phyloP scores from a whole-genome alignment of 202 grass and related monocot species.

The Zizania palustris region DNA sequence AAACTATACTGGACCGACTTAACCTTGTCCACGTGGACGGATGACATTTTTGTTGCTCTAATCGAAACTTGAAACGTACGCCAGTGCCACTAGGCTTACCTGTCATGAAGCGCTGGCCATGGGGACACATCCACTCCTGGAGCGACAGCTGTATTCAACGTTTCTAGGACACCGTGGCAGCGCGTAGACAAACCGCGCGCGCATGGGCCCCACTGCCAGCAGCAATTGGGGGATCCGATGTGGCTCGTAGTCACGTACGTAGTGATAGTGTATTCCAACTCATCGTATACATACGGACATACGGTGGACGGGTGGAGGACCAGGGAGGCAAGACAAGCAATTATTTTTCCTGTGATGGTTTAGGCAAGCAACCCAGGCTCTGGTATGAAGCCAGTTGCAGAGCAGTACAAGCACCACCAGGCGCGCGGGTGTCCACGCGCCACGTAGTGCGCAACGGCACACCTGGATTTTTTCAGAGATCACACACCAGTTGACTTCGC shows the following conservation, averaged over 20 bases:
- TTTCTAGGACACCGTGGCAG: constrained; percentile 26
- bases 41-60: background rate
- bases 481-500: background rate
- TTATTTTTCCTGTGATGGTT: no score
- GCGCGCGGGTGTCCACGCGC: background rate
- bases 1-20: background rate
- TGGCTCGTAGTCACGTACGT: background rate
- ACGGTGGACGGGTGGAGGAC: no score
- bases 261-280: background rate
- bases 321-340: no score
- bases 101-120: constrained; percentile 1
- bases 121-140: background rate
- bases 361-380: no score
- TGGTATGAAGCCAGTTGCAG: background rate
- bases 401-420: background rate
- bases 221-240: background rate
- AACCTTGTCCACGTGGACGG: constrained; percentile 20
- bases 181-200: background rate
- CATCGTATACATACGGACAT: background rate
- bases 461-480: background rate
- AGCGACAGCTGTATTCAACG: constrained; percentile 22
- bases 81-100: constrained; percentile 27
- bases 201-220: no score
- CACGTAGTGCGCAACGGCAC: background rate
- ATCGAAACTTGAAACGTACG: background rate